Percentiles rank a stretch among this genome's conserved stretches.
Conservation (phyloP, 331 rosid species). For the Prunus yedoensis region DNA sequence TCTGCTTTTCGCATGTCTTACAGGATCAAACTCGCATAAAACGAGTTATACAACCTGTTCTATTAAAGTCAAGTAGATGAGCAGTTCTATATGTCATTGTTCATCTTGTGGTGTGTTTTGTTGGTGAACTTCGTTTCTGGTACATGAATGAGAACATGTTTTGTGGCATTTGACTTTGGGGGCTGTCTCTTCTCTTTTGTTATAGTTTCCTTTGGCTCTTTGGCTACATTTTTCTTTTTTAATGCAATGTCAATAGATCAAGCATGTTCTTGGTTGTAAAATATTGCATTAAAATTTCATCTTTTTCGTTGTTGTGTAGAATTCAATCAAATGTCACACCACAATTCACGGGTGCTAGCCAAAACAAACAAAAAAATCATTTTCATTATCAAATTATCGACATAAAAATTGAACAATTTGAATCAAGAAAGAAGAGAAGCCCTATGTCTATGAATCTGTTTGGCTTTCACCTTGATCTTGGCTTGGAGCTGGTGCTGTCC, state of each 20-base stretch:
- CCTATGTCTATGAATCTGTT: conserved; percentile 23
- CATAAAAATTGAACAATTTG: conserved; percentile 15
- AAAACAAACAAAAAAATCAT: conserved; percentile 8
- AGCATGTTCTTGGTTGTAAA: not conserved
- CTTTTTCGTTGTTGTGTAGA: conserved; percentile 10
- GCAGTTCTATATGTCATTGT: not conserved
- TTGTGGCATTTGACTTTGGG: no score
- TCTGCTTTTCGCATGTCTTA: not conserved
- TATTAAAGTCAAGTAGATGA: not conserved
- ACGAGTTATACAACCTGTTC: not conserved
- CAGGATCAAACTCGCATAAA: not conserved
- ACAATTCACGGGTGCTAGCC: not conserved
- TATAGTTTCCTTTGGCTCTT: no score
- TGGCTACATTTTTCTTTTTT: no score
- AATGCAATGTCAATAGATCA: not conserved
- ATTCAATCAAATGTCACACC: not conserved
- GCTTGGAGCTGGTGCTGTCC: conserved; percentile 61
- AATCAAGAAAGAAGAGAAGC: not conserved
- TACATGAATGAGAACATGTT: no score
- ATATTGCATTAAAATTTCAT: not conserved
- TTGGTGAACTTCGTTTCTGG: not conserved
- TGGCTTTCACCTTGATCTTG: conserved; percentile 18
- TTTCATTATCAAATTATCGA: conserved; percentile 22
- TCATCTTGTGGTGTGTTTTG: not conserved
- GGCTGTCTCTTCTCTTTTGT: no score